Evolutionary conservation across 2,329 filamentous ascomycete genomes (phyloP).

Genomic region (Anisogramma anomala): DNA sequence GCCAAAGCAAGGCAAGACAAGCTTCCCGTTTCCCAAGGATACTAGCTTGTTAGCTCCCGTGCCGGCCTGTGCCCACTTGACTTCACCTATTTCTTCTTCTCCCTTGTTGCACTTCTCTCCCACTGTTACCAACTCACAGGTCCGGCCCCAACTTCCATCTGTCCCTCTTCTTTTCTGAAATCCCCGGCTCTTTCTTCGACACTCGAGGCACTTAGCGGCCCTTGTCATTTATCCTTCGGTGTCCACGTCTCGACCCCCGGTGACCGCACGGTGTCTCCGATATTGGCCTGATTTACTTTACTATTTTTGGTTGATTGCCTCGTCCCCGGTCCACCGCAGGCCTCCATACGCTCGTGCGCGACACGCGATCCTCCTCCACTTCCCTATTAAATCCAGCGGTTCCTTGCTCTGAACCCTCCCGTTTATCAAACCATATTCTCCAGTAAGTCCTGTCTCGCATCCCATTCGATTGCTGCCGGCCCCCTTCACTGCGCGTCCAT

Average conservation of each 20-base stretch:
- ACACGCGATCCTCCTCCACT: conserved; percentile 9
- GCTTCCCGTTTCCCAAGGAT: neutral
- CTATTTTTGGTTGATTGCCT: conserved; percentile 12
- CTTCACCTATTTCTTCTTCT: neutral
- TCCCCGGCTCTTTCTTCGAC: conserved; percentile 1
- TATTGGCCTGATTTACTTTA: conserved; percentile 13
- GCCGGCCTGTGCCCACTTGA: neutral
- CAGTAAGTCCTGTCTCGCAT: conserved; percentile 9
- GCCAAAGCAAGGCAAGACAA: neutral
- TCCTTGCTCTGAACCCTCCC: conserved; percentile 4
- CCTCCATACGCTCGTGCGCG: conserved; percentile 3
- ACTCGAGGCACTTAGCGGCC: conserved; percentile 5
- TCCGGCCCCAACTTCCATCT: neutral
- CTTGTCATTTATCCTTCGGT: conserved; percentile 6
- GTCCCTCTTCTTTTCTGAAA: neutral
- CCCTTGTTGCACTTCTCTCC: too few species aligned
- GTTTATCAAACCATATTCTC: conserved; percentile 6
- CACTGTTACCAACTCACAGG: neutral
- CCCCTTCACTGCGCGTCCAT: neutral
- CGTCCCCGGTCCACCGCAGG: neutral
- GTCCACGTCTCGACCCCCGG: conserved; percentile 1
- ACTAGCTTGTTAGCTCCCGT: neutral
- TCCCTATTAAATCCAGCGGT: conserved; percentile 12
- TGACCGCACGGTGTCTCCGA: conserved; percentile 15
- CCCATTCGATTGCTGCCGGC: neutral